These are phyloP conservation scores for Breynia disticha DNA, from an alignment of 441 rosid genomes.

Conservation along the genomic window DNA sequence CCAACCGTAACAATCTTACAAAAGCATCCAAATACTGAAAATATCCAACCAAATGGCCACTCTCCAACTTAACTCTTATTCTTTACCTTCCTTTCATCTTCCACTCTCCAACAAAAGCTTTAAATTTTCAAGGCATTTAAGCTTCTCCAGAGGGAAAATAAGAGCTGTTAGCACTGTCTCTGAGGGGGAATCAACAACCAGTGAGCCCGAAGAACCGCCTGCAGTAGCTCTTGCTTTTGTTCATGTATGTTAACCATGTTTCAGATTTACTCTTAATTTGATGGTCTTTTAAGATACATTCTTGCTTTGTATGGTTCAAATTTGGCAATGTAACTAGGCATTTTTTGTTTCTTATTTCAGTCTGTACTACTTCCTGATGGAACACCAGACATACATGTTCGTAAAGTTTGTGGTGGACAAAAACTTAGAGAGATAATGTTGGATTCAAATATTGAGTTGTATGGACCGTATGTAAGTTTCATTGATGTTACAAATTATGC, in stretches of 20 bases:
- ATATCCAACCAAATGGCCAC: slow-evolving; percentile 26
- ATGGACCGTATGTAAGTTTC: slow-evolving; percentile 79
- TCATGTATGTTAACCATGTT: slow-evolving; percentile 33
- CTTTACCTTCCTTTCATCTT: slow-evolving; percentile 26
- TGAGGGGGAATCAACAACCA: slow-evolving; percentile 20
- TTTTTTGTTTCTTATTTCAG: slow-evolving; percentile 15
- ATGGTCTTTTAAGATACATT: not conserved
- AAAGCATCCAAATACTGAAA: not conserved
- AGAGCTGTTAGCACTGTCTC: slow-evolving; percentile 48
- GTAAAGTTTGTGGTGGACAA: slow-evolving; percentile 65
- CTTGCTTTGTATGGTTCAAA: no score
- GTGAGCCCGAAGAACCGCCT: slow-evolving; percentile 43
- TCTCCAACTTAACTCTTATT: slow-evolving; percentile 39
- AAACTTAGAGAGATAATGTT: slow-evolving; percentile 83
- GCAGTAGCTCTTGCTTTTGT: slow-evolving; percentile 63
- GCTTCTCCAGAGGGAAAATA: slow-evolving; percentile 21
- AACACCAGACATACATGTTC: slow-evolving; percentile 69
- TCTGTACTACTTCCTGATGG: slow-evolving; percentile 85
- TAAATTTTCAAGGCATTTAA: slow-evolving; percentile 14
- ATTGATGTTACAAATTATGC: not conserved
- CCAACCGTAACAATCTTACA: no score
- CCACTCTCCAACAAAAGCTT: slow-evolving; percentile 18
- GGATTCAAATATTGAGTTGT: slow-evolving; percentile 64
- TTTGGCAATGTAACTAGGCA: not conserved
- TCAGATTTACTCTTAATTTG: slow-evolving; percentile 8